These are phyloP conservation scores for Pythium phragmiticola DNA, from an alignment of 352 stramenopile genomes.

Conservation along the genomic window DNA sequence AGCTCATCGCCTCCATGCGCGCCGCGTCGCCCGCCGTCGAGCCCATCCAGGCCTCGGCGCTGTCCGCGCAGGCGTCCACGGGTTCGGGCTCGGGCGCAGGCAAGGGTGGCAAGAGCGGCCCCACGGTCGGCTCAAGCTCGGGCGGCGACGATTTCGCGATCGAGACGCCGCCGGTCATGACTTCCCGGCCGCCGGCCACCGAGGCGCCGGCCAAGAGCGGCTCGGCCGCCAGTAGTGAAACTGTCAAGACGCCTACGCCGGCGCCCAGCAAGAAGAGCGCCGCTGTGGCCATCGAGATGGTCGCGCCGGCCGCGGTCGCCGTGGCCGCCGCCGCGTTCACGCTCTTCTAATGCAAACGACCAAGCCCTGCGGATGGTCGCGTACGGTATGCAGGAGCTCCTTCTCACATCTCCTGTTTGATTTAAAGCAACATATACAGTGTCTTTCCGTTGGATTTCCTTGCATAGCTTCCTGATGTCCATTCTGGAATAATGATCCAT, in stretches of 20 bases:
- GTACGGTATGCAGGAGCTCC: background rate
- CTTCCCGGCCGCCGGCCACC: slow-evolving; percentile 2
- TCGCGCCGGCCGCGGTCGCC: slow-evolving; percentile 13
- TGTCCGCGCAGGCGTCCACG: background rate
- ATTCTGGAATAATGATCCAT: too few species aligned
- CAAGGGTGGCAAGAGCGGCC: background rate
- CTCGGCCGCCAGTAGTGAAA: background rate
- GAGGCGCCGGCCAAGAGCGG: background rate
- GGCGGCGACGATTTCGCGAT: slow-evolving; percentile 14
- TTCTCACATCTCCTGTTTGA: background rate
- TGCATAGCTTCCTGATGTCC: too few species aligned
- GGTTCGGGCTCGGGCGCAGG: slow-evolving; percentile 7
- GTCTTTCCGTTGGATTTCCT: too few species aligned
- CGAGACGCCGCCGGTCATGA: slow-evolving; percentile 14
- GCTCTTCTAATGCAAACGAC: slow-evolving; percentile 9
- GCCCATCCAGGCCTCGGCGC: slow-evolving; percentile 3
- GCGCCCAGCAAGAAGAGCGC: slow-evolving; percentile 8
- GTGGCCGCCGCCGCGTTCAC: slow-evolving; percentile 17
- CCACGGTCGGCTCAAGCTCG: slow-evolving; percentile 12
- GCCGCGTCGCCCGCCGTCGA: background rate
- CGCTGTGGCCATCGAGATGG: slow-evolving; percentile 11
- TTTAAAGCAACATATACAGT: background rate
- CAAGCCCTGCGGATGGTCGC: background rate
- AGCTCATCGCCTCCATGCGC: slow-evolving; percentile 12
- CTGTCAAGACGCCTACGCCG: slow-evolving; percentile 1